A percentile compares a stretch with the other conserved stretches of the same genome.
Conservation (phyloP, 1,284 basidiomycete species). For the Fistulinella cinereoalba region DNA sequence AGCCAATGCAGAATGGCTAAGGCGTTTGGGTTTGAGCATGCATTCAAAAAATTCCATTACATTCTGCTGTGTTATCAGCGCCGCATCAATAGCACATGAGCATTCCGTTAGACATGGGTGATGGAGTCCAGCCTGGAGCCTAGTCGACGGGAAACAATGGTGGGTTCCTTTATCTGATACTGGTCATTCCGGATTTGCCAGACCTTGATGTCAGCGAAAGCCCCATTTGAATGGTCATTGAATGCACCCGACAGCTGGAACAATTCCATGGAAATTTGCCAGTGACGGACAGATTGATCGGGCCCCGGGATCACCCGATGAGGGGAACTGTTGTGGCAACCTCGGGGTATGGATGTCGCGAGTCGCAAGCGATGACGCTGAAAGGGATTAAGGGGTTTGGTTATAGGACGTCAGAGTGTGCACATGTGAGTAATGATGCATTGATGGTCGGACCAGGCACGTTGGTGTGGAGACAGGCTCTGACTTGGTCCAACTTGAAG, state of each 20-base stretch:
- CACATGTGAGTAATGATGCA: too few relatives aligned
- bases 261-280: background rate
- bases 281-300: too few relatives aligned
- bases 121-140: slow-evolving; percentile 7
- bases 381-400: background rate
- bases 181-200: slow-evolving; percentile 44
- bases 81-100: slow-evolving; percentile 2
- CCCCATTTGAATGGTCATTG: slow-evolving; percentile 48
- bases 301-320: too few relatives aligned
- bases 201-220: slow-evolving; percentile 50
- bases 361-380: slow-evolving; percentile 6
- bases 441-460: background rate
- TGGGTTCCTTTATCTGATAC: slow-evolving; percentile 21
- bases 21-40: slow-evolving; percentile 5
- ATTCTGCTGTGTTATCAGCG: slow-evolving; percentile 14
- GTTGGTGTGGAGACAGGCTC: too few relatives aligned
- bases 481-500: too few relatives aligned
- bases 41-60: slow-evolving; percentile 8
- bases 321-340: slow-evolving; percentile 6
- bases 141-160: slow-evolving; percentile 5
- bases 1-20: slow-evolving; percentile 9
- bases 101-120: slow-evolving; percentile 5
- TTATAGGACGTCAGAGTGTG: too few relatives aligned
- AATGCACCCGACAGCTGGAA: slow-evolving; percentile 37
- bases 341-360: slow-evolving; percentile 6